These are phyloP conservation scores for Ophiostoma himal-ulmi DNA, from an alignment of 2,329 filamentous ascomycete genomes.

Conservation along the genomic window DNA sequence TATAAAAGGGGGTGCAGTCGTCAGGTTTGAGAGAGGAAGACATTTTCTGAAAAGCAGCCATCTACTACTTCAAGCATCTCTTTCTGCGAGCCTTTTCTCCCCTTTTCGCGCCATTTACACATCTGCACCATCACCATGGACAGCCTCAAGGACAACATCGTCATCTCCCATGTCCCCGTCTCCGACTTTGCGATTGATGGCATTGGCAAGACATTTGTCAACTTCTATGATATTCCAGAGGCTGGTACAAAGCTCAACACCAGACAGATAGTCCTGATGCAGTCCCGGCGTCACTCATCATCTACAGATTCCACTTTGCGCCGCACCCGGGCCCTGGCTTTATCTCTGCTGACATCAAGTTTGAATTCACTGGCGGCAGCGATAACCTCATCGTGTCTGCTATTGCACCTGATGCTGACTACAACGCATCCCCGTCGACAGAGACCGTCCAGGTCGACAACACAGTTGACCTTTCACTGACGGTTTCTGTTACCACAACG, in stretches of 20 bases:
- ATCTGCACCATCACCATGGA: not conserved
- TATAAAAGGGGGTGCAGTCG: not conserved
- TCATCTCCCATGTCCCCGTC: not conserved
- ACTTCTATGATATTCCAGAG: not conserved
- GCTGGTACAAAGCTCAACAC: not conserved
- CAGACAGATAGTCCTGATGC: not conserved
- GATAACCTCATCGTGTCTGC: not conserved
- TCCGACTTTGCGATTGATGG: not conserved
- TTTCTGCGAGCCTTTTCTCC: not conserved
- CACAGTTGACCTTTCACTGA: not conserved
- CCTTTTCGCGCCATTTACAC: not conserved
- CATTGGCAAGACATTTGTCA: not conserved
- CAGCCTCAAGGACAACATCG: not conserved
- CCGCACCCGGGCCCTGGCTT: not conserved
- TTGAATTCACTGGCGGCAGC: not conserved
- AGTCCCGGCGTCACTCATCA: conserved; percentile 14
- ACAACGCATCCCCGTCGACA: not conserved
- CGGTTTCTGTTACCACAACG: not conserved
- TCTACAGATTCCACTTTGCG: conserved; percentile 2
- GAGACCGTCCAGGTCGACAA: not conserved
- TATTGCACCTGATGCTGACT: not conserved
- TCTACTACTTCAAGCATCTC: not conserved
- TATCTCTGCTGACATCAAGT: not conserved
- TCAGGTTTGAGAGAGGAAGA: not conserved
- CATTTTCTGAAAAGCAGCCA: not conserved